Evolutionary conservation across 169 alveolate species (phyloP), one percentile per base, ranked within the genome.

Genomic region (Plasmodium yoelii): DNA sequence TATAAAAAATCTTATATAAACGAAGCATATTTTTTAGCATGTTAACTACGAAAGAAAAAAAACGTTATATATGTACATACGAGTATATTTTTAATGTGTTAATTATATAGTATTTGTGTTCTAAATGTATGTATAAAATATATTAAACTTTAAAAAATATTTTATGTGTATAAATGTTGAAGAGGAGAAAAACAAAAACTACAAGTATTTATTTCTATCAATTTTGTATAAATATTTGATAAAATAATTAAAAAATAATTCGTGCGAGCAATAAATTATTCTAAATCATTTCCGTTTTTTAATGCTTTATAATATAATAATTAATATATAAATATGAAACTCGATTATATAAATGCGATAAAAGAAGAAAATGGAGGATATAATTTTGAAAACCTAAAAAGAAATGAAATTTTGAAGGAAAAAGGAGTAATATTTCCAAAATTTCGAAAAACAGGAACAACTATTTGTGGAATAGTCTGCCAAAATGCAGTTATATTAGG

Each of bases 401-500:
- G 90, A 80, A 80, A 80, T 80, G 90, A 80, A 80, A 65, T 80
- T 65, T 67, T 80, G 47, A 61, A 67, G 34, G 90, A 80, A 80
- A 80, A 80, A 9, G 90, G 90, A 80, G 19, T 67, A 65, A 65
- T 59, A 10, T 80, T 80, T n/a, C 90, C 90, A n/a, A 51, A 28
- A 34, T 80, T 80, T 80, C 71, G 90, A 65, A 93, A 93, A 82
- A 93, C 96, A 26, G 99, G 99, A 49, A 99, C 99, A 18, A 99
- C 99, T 10, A 99, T 99, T 74, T 98, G 98, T 55, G 99, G 99
- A 9, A 92, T 97, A 13, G 94, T 96, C 57, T 97, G 95, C 77
- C 94, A 96, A 53, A 99, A 97, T 71, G 99, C 99, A 22, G 99
- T 99, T 65, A 97, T 98, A 53, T 89, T 99, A 56, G 99, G 99